phyloP scores from a whole-genome alignment of 2,329 filamentous ascomycete species.

The Colletotrichum trifolii region DNA sequence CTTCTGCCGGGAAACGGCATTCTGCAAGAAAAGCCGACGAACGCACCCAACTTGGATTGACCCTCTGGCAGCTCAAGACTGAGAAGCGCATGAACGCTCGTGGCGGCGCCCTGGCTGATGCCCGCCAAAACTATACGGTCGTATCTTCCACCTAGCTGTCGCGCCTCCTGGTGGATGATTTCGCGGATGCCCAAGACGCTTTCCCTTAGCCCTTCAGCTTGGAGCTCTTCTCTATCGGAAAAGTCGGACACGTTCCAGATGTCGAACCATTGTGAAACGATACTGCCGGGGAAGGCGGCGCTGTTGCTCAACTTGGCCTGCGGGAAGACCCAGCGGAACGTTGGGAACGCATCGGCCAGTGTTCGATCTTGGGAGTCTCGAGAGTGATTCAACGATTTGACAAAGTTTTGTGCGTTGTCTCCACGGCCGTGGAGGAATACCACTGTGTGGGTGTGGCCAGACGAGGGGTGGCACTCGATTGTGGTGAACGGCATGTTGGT shows the following conservation, averaged over 20 bases:
- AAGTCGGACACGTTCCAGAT: conserved; percentile 56
- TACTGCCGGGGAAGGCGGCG: conserved; percentile 36
- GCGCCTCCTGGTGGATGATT: conserved; percentile 50
- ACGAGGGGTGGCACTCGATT: too few species aligned
- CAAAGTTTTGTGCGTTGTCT: conserved; percentile 50
- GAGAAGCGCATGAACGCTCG: conserved; percentile 50
- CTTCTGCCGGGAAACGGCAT: conserved; percentile 48
- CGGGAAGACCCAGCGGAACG: conserved; percentile 62
- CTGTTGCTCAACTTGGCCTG: conserved; percentile 49
- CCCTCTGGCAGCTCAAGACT: conserved; percentile 44
- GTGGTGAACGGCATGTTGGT: too few species aligned
- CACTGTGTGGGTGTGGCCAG: conserved; percentile 53
- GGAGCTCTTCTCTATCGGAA: conserved; percentile 54
- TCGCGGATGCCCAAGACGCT: conserved; percentile 47
- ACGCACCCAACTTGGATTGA: conserved; percentile 43
- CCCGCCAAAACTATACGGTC: conserved; percentile 56
- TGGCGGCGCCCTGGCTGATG: conserved; percentile 59
- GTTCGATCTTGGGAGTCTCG: conserved; percentile 45
- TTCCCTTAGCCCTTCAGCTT: conserved; percentile 53
- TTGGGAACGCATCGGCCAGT: conserved; percentile 54
- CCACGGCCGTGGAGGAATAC: conserved; percentile 60
- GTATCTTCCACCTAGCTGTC: conserved; percentile 48
- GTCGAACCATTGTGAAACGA: conserved; percentile 62
- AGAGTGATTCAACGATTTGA: conserved; percentile 44
- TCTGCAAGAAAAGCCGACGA: conserved; percentile 52